Evolutionary conservation across 2,329 filamentous ascomycete genomes (phyloP), one percentile per base, ranked within the genome.

Genomic region (Periconia sp.): DNA sequence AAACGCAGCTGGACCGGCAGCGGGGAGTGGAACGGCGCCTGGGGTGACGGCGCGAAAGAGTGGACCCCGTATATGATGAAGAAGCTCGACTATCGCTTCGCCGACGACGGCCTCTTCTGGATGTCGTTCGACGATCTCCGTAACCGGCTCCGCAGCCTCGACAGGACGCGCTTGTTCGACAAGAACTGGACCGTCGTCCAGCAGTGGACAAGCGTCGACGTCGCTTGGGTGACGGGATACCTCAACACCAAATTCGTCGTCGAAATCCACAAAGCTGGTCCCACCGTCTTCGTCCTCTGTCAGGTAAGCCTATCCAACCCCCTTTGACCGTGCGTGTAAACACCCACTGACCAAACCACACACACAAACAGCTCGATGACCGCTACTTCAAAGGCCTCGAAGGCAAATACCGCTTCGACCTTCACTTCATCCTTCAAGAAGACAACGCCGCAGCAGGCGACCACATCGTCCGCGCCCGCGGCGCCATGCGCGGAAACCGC

Each of bases 1-100:
- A 84, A 85, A 61, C 83, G 84, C 20, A 50, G 45, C 1, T 58
- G 57, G 42, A 62, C 61, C 5, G 58, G 63, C 13, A 62, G 66
- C 49, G 69, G 70, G 10, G 90, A 92, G 72, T 93, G 90, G 89
- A 88, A 84, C 41, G 90, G 91, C 0, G 79, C 89, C 1, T 94
- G 90, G 89, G 85, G 82, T 27, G 91, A 94, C 64, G 91, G 91
- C 1, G 91, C 88, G 14, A 88, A 89, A 63, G 86, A 93, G 72
- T 95, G 91, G 91, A 93, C 88, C 1, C 79, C 88, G 0, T 87
- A 92, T 59, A 91, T 88, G 83, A 83, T 93, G 71, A 74, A 85
- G 49, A 85, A 87, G 60, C 79, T 93, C 1, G 78, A 81, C 41
- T 88, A 92, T 66, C 84, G 81, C 19, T 92, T 92, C 62, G 88